Evolutionary conservation across 805 yeast species (phyloP), one percentile per base, ranked within the genome.

Genomic region (Yamadazyma akitaensis): DNA sequence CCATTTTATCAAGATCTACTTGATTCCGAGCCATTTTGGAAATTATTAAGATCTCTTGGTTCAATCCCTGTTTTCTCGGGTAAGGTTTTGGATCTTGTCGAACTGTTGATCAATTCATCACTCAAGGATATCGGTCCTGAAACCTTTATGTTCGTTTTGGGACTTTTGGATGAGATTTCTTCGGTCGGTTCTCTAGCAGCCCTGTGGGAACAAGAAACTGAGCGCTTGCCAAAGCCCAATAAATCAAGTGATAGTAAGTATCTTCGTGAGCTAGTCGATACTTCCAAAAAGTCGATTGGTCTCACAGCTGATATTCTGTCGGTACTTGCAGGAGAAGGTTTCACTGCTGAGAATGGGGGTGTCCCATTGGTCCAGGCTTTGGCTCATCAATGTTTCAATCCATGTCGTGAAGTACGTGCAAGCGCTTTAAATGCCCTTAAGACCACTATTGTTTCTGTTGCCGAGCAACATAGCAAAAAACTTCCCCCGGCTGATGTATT

Each of bases 361-460:
- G 77, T 76, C 53, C 85, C 96, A 1, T 70, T 88, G 50, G 72
- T 86, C 25, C 92, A 88, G 59, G 95, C 95, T 0, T 72, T 90
- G 44, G 89, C 94, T 0, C 92, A 86, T 57, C 97, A 91, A 62
- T 87, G 96, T 61, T 77, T 85, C 60, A 90, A 90, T 57, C 96
- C 96, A 16, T 88, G 96, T 61, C 72, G 88, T 24, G 90, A 87
- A 58, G 70, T 90, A 10, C 71, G 96, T 34, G 64, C 76, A 0
- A 79, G 75, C 61, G 91, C 96, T 0, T 64, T 89, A 36, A 73
- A 74, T 17, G 63, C 79, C 0, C 72, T 91, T 43, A 86, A 85
- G 49, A 65, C 71, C 5, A 67, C 77, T 4, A 57, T 83, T 10
- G 63, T 83, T 11, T 68, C 82, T 3, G 57, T 33, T 46, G 63